phyloP scores from a whole-genome alignment of 1,284 basidiomycete genomes.

The Ceratobasidium sp. region DNA sequence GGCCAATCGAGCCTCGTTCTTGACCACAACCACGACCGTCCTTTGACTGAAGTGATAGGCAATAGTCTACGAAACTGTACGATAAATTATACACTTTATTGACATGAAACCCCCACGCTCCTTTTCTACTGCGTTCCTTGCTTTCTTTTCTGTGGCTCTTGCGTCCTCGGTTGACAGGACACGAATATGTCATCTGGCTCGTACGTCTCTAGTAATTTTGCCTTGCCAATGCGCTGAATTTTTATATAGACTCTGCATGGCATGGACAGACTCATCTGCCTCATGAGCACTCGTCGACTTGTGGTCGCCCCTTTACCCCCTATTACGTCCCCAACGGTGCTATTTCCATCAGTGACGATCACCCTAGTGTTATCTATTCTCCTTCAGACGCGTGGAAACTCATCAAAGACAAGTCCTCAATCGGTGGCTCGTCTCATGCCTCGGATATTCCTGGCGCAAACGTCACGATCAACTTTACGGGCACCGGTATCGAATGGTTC shows the following conservation, averaged over 20 bases:
- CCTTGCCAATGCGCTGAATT: neutral
- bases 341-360: slow-evolving; percentile 70
- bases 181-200: neutral
- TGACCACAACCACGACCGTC: neutral
- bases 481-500: slow-evolving; percentile 79
- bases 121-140: neutral
- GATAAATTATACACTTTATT: neutral
- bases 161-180: neutral
- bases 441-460: slow-evolving; percentile 54
- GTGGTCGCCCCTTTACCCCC: slow-evolving; percentile 57
- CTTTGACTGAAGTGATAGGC: neutral
- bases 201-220: neutral
- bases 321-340: slow-evolving; percentile 77
- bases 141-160: neutral
- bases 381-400: slow-evolving; percentile 61
- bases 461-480: slow-evolving; percentile 65
- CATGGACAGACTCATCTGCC: slow-evolving; percentile 12
- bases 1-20: neutral
- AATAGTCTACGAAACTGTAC: neutral
- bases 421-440: slow-evolving; percentile 46
- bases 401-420: slow-evolving; percentile 59
- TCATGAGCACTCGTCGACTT: neutral
- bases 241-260: slow-evolving; percentile 26
- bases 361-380: slow-evolving; percentile 65
- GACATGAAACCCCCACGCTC: neutral